phyloP scores from a whole-genome alignment of 2,329 filamentous ascomycete species.

The Kalmusia sp. region DNA sequence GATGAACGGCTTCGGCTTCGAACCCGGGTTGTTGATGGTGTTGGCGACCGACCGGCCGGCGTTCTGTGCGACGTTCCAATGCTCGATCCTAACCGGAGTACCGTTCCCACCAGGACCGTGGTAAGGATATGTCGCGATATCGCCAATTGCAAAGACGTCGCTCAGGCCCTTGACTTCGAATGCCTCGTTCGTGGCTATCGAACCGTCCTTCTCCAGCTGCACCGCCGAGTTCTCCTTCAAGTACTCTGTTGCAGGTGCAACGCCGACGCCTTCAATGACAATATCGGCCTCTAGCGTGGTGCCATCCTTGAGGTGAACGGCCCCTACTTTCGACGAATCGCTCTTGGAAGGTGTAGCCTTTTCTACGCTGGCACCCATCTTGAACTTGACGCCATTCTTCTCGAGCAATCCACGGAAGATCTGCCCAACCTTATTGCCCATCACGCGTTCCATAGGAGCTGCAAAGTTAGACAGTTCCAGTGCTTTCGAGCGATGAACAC shows the following conservation, averaged over 20 bases:
- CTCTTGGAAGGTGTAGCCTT: slow-evolving; percentile 76
- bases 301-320: slow-evolving; percentile 84
- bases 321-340: slow-evolving; percentile 76
- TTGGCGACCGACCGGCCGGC: slow-evolving; percentile 80
- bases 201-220: slow-evolving; percentile 82
- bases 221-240: slow-evolving; percentile 75
- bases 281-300: slow-evolving; percentile 85
- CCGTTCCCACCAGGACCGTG: slow-evolving; percentile 84
- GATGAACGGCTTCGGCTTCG: slow-evolving; percentile 75
- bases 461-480: slow-evolving; percentile 16
- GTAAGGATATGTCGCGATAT: slow-evolving; percentile 96
- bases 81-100: slow-evolving; percentile 82
- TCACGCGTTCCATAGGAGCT: slow-evolving; percentile 82
- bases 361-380: slow-evolving; percentile 80
- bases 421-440: slow-evolving; percentile 80
- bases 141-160: slow-evolving; percentile 90
- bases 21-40: slow-evolving; percentile 73
- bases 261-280: slow-evolving; percentile 90
- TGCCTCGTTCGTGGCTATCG: slow-evolving; percentile 78
- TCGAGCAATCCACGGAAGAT: slow-evolving; percentile 82
- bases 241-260: slow-evolving; percentile 84
- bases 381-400: slow-evolving; percentile 87
- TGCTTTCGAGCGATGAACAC: neutral
- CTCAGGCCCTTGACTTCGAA: slow-evolving; percentile 78
- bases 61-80: slow-evolving; percentile 99